These are phyloP conservation scores for Dalbergia cultrata DNA, from an alignment of 306 rosid species.

Conservation along the genomic window DNA sequence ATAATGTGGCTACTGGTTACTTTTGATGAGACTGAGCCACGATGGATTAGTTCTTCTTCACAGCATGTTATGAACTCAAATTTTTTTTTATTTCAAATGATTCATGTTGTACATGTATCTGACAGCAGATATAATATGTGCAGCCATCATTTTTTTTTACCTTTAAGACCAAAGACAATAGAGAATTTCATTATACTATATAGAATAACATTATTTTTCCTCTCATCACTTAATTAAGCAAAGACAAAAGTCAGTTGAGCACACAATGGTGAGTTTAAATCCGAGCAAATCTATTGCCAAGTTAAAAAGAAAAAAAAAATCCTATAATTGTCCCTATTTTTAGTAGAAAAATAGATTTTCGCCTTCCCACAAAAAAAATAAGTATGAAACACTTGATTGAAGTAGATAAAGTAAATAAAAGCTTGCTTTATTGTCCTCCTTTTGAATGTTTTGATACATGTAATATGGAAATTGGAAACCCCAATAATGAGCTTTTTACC, in stretches of 20 bases:
- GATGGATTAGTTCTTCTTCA: too few relatives aligned
- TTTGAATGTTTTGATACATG: slow-evolving; percentile 27
- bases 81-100: not conserved
- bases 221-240: not conserved
- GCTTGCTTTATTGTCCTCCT: slow-evolving; percentile 24
- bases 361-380: not conserved
- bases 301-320: too few relatives aligned
- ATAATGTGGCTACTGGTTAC: not conserved
- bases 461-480: not conserved
- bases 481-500: slow-evolving; percentile 4
- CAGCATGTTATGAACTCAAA: not conserved
- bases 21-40: too few relatives aligned
- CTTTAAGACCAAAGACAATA: too few relatives aligned
- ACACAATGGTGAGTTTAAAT: not conserved
- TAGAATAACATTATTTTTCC: not conserved
- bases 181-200: not conserved
- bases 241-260: not conserved
- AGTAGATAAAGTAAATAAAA: not conserved
- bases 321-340: not conserved
- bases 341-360: slow-evolving; percentile 12
- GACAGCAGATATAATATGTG: not conserved
- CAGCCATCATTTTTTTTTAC: not conserved
- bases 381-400: not conserved
- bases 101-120: not conserved
- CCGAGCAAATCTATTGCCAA: not conserved